Base-by-base conservation (phyloP, 768 basidiomycete species). In the Hypholoma sublateritium region DNA sequence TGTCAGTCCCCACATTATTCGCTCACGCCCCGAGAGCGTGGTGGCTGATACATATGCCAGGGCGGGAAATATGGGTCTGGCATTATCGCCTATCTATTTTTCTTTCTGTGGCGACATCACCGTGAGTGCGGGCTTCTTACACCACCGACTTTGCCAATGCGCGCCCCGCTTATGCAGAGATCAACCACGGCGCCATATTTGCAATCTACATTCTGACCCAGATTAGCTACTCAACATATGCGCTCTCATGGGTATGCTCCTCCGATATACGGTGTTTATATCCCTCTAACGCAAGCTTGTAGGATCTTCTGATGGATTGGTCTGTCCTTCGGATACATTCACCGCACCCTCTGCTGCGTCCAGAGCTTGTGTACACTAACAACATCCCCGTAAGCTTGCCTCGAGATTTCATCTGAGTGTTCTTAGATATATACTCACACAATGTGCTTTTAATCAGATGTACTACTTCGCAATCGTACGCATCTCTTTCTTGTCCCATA, bases 281-380 rank as follows among this genome's bases (percentile, higher is more conserved):
- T 50, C 9, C 21, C 21, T 13, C 51, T 36, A 28, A 28, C 21
- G 12, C 21, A 39, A 7, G 22, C 8, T 14, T 50, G 1, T 60
- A 92, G 93, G 94, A 97, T 64, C 69, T 93, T 32, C 66, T 88
- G 9, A 90, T 95, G 84, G 96, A 98, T 69, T 98, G 96, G 96
- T 92, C 90, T 1, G 67, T 98, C 43, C 74, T 93, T 42, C 78
- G 83, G 55, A 76, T 80, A 4, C 85, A 76, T 56, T 74, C 78
- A 7, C 75, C 63, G 58, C 77, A 89, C 60, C 81, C 74, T 17
- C 74, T 91, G 39, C 79, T 98, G 2, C 85, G 97, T 16, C 70
- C 75, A 4, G 91, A 95, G 36, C 72, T 96, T 32, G 74, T 91
- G 2, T 98, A 95, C 69, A 75, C 79, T 5, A 80, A 86, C 45